Conservation (phyloP, 2,329 filamentous ascomycete species). For the Aspergillus phoenicis region DNA sequence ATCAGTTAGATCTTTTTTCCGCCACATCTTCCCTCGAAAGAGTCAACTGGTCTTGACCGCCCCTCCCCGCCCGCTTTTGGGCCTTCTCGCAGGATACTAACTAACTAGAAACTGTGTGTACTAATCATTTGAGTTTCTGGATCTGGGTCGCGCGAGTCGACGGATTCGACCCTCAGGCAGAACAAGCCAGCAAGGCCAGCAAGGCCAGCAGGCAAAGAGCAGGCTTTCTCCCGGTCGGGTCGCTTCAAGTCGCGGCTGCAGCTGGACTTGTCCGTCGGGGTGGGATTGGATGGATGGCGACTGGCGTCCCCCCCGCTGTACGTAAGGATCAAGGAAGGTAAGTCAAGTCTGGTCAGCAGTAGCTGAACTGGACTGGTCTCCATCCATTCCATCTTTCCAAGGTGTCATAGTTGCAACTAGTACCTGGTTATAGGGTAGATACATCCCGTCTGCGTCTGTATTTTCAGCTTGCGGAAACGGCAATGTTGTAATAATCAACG, state of each 20-base stretch:
- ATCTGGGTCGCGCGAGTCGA: conserved; percentile 1
- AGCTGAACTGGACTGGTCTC: neutral
- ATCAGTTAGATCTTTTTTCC: conserved; percentile 15
- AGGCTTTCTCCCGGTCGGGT: conserved; percentile 1
- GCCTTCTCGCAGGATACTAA: conserved; percentile 22
- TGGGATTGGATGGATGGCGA: neutral
- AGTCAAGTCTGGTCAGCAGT: neutral
- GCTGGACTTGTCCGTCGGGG: conserved; percentile 12
- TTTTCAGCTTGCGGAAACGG: neutral
- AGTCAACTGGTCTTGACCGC: conserved; percentile 9
- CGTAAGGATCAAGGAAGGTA: neutral
- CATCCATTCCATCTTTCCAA: neutral
- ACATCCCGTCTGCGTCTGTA: neutral
- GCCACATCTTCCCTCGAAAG: conserved; percentile 14
- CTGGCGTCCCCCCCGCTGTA: neutral
- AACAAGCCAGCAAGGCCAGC: no score
- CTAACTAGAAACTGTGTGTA: no score
- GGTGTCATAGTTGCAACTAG: neutral
- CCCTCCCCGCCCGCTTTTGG: conserved; percentile 19
- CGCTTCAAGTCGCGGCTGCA: conserved; percentile 15
- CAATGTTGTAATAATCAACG: neutral
- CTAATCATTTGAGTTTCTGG: neutral
- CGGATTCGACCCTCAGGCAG: neutral
- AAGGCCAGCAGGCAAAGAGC: no score
- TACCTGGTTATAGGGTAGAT: conserved; percentile 7